Conservation (phyloP, 768 basidiomycete species). For the Gautieria morchelliformis region DNA sequence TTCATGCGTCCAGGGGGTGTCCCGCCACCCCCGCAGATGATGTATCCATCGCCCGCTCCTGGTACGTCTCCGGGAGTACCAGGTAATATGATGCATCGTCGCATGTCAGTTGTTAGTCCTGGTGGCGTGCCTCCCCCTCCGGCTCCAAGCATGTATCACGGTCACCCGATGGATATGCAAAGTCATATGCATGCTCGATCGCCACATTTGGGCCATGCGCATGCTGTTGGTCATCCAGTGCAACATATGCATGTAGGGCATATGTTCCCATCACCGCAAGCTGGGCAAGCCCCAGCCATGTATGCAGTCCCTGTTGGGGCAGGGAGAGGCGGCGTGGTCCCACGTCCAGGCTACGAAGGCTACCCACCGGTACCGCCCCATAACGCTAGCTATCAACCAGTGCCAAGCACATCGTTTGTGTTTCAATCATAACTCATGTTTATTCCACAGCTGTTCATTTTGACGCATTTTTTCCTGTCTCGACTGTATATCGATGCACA, state of each 20-base stretch:
- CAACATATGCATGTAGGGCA: constrained; percentile 39
- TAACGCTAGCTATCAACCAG: constrained; percentile 29
- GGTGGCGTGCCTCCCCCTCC: constrained; percentile 47
- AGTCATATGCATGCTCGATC: background rate
- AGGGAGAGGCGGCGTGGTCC: constrained; percentile 37
- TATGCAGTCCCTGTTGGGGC: constrained; percentile 21
- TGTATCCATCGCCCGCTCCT: constrained; percentile 51
- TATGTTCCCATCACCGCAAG: constrained; percentile 22
- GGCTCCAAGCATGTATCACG: constrained; percentile 27
- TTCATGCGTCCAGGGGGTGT: constrained; percentile 28
- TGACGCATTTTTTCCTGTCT: background rate
- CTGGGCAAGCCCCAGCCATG: constrained; percentile 3
- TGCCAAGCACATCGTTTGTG: constrained; percentile 32
- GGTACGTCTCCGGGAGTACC: constrained; percentile 26
- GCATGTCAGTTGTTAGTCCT: constrained; percentile 62
- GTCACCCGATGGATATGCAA: constrained; percentile 6
- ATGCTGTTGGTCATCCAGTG: background rate
- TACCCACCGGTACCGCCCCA: background rate
- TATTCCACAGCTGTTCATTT: background rate
- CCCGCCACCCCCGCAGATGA: constrained; percentile 57
- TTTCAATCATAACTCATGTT: constrained; percentile 39
- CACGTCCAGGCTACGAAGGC: constrained; percentile 29
- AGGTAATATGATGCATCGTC: constrained; percentile 35
- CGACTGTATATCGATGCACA: constrained; percentile 1
- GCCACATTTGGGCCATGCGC: background rate